phyloP scores from a whole-genome alignment of 371 early-diverging fungal genomes.

The Homolaphlyctis polyrhiza region DNA sequence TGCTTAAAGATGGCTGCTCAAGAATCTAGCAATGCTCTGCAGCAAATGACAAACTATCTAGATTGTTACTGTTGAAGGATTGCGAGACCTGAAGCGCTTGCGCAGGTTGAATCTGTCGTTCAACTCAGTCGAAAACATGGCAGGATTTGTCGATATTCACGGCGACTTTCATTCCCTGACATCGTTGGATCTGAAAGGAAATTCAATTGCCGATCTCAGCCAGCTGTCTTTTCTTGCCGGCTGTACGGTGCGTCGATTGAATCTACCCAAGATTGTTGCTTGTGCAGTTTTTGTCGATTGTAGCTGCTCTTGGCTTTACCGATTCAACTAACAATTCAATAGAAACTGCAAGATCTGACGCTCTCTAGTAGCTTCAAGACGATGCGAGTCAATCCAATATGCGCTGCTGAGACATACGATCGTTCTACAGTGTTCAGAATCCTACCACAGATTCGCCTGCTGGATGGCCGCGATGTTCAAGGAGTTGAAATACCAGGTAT shows the following conservation, averaged over 20 bases:
- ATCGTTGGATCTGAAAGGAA: conserved; percentile 35
- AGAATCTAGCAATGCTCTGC: not conserved
- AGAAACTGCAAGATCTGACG: conserved; percentile 15
- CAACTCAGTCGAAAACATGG: conserved; percentile 31
- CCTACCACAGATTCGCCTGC: conserved; percentile 18
- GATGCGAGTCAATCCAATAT: conserved; percentile 21
- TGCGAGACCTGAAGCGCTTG: conserved; percentile 18
- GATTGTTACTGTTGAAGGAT: conserved; percentile 24
- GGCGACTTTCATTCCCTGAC: conserved; percentile 20
- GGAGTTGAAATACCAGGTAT: too few relatives aligned
- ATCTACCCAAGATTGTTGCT: too few relatives aligned
- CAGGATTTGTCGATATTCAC: conserved; percentile 23
- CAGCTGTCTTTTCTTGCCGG: conserved; percentile 28
- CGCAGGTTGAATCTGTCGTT: conserved; percentile 30
- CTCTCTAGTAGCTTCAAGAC: conserved; percentile 3
- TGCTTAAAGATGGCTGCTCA: not conserved
- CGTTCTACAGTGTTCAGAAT: conserved; percentile 11
- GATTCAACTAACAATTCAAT: too few relatives aligned
- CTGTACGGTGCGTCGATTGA: conserved; percentile 9
- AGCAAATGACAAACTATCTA: not conserved
- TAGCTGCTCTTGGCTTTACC: too few relatives aligned
- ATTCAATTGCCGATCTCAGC: conserved; percentile 19
- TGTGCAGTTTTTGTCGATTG: too few relatives aligned
- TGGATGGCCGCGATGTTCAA: conserved; percentile 16
- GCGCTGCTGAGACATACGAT: conserved; percentile 7